Evolutionary conservation across 257 asterid genomes (phyloP).

Genomic region (Solanum neorickii): DNA sequence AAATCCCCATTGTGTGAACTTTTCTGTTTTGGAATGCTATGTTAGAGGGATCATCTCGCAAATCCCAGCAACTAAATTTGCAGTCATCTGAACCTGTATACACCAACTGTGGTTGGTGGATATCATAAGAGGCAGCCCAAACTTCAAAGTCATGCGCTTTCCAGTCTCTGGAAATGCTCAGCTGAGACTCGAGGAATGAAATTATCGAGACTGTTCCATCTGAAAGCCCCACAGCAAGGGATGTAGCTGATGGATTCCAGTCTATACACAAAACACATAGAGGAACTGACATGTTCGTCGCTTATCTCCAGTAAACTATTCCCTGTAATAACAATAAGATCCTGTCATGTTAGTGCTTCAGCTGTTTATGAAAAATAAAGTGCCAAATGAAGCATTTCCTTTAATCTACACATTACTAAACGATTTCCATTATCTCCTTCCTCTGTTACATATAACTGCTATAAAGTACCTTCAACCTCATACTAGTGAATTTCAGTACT

Average conservation of each 20-base stretch:
- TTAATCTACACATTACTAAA: not conserved
- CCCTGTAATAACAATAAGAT: conserved; percentile 26
- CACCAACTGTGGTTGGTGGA: conserved; percentile 55
- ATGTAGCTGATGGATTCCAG: conserved; percentile 66
- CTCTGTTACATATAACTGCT: not conserved
- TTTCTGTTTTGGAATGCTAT: conserved; percentile 51
- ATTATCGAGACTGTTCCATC: conserved; percentile 70
- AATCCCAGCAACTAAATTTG: conserved; percentile 84
- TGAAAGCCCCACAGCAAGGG: conserved; percentile 73
- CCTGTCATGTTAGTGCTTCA: not conserved
- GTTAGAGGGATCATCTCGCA: conserved; percentile 52
- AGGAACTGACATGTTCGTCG: conserved; percentile 47
- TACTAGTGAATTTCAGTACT: not conserved
- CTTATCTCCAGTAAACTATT: conserved; percentile 31
- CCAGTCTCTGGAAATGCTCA: conserved; percentile 47
- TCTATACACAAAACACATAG: conserved; percentile 86
- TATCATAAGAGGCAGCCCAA: conserved; percentile 82
- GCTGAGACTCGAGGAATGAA: conserved; percentile 43
- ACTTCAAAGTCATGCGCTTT: conserved; percentile 83
- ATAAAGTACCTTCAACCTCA: not conserved
- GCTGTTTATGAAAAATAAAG: not conserved
- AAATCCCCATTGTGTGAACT: conserved; percentile 75
- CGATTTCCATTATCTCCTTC: not conserved
- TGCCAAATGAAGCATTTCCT: not conserved
- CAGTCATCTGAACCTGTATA: conserved; percentile 95